Evolutionary conservation across 768 basidiomycete species (phyloP).

Genomic region (Leccinum incarnatum): DNA sequence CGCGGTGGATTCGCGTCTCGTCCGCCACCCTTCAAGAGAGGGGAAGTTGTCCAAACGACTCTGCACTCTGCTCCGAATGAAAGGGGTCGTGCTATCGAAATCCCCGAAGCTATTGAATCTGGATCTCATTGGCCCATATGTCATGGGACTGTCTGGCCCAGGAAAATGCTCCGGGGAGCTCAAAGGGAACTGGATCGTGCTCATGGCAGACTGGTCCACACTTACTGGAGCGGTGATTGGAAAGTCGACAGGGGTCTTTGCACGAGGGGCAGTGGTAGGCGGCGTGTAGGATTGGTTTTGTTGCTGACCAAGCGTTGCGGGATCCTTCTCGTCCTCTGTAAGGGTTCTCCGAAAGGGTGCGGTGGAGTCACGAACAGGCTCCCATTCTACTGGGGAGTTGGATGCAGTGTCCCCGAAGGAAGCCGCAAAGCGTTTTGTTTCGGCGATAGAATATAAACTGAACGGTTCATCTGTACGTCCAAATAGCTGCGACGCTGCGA

Average conservation of each 20-base stretch:
- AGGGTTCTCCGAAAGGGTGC: slow-evolving; percentile 76
- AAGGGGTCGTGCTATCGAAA: slow-evolving; percentile 69
- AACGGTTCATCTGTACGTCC: slow-evolving; percentile 75
- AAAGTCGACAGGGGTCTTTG: slow-evolving; percentile 56
- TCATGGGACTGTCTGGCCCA: slow-evolving; percentile 54
- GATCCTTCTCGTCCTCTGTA: slow-evolving; percentile 73
- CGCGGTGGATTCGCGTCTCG: slow-evolving; percentile 87
- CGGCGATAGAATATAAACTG: slow-evolving; percentile 79
- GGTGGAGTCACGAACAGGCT: slow-evolving; percentile 50
- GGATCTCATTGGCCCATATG: slow-evolving; percentile 49
- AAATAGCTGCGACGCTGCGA: slow-evolving; percentile 83
- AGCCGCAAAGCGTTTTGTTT: slow-evolving; percentile 56
- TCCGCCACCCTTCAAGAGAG: slow-evolving; percentile 76
- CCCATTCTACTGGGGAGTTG: slow-evolving; percentile 50
- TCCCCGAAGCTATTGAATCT: slow-evolving; percentile 74
- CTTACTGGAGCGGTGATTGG: slow-evolving; percentile 52
- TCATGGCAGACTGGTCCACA: slow-evolving; percentile 48
- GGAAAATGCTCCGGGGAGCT: slow-evolving; percentile 67
- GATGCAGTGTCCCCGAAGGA: slow-evolving; percentile 55
- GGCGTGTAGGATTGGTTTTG: slow-evolving; percentile 15
- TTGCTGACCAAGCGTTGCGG: slow-evolving; percentile 43
- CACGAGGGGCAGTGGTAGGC: slow-evolving; percentile 38
- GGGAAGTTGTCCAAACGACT: slow-evolving; percentile 64
- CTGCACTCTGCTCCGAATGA: slow-evolving; percentile 81
- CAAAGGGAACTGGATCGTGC: slow-evolving; percentile 78